Evolutionary conservation across 495 filamentous ascomycete genomes (phyloP).

Genomic region (Talaromyces stipitatus): DNA sequence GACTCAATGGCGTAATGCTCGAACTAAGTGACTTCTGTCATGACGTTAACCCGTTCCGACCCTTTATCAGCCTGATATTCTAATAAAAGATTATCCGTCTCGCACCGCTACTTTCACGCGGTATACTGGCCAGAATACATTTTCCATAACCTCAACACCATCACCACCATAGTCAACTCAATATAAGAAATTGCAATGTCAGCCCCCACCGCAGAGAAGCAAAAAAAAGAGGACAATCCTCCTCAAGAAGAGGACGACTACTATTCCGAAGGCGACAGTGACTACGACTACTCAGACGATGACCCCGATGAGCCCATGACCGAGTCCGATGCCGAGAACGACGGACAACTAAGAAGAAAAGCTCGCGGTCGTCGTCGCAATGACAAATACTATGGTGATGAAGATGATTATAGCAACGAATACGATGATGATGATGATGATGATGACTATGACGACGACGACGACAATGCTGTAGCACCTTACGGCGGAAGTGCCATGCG

Average conservation of each 20-base stretch:
- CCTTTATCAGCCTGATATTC: background rate
- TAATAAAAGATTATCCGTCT: background rate
- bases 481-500: slow-evolving; percentile 41
- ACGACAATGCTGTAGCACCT: slow-evolving; percentile 30
- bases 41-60: background rate
- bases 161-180: background rate
- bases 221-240: slow-evolving; percentile 19
- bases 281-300: slow-evolving; percentile 35
- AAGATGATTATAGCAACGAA: slow-evolving; percentile 27
- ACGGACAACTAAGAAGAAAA: background rate
- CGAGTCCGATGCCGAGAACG: slow-evolving; percentile 1
- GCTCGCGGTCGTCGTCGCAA: slow-evolving; percentile 13
- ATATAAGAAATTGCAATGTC: background rate
- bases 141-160: background rate
- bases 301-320: slow-evolving; percentile 28
- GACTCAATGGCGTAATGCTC: no score
- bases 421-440: slow-evolving; percentile 19
- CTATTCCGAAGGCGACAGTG: slow-evolving; percentile 35
- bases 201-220: slow-evolving; percentile 35
- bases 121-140: background rate
- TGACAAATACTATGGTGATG: slow-evolving; percentile 46
- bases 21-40: background rate
- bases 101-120: background rate
- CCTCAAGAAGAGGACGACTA: slow-evolving; percentile 28
- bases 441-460: slow-evolving; percentile 12